A percentile compares a stretch with the other conserved stretches of the same genome.
phyloP scores from a whole-genome alignment of 2,329 filamentous ascomycete genomes.

The Cryphonectria parasitica region DNA sequence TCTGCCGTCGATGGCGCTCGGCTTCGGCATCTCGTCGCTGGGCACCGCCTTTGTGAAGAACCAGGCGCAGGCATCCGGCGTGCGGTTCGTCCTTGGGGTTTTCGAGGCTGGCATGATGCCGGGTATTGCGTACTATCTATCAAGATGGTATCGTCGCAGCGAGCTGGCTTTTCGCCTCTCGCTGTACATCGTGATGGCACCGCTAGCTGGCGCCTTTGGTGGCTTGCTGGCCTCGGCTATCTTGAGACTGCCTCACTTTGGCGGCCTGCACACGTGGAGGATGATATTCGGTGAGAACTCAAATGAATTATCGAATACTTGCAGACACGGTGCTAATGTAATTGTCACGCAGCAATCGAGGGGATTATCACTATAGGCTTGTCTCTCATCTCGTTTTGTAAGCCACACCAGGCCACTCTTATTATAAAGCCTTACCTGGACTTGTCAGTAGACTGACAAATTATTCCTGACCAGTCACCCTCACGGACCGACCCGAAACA shows the following conservation, averaged over 20 bases:
- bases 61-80: conserved; percentile 54
- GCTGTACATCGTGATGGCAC: conserved; percentile 64
- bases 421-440: neutral
- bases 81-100: conserved; percentile 69
- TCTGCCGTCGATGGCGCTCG: conserved; percentile 63
- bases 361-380: conserved; percentile 62
- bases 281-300: conserved; percentile 63
- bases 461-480: conserved; percentile 44
- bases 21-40: conserved; percentile 67
- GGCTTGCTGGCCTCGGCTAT: conserved; percentile 61
- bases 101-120: conserved; percentile 78
- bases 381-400: conserved; percentile 59
- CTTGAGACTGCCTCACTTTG: conserved; percentile 62
- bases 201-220: conserved; percentile 67
- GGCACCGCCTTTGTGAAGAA: conserved; percentile 67
- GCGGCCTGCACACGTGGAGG: conserved; percentile 60
- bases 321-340: neutral
- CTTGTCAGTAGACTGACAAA: neutral
- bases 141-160: conserved; percentile 64
- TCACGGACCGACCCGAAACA: conserved; percentile 71
- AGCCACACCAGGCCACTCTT: neutral
- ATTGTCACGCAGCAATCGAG: conserved; percentile 50
- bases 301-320: too few species aligned
- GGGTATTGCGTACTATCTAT: conserved; percentile 74
- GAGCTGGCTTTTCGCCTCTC: conserved; percentile 64